Base-by-base conservation (phyloP, 2,329 filamentous ascomycete genomes). In the Penicillium sclerotiorum region DNA sequence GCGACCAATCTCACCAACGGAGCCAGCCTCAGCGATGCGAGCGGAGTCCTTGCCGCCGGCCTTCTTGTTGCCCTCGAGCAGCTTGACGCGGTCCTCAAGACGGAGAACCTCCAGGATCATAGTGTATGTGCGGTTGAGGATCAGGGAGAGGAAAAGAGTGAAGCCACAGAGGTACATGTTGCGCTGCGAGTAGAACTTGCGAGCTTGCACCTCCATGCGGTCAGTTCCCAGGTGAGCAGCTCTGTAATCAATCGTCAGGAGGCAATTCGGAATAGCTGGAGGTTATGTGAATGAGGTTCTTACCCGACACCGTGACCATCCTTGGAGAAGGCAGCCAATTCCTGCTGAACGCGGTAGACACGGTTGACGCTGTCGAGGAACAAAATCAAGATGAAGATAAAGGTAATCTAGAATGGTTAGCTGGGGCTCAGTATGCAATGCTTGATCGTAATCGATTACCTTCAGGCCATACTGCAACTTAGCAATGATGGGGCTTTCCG, bases 161-260 rank as follows among this genome's bases (percentile, higher is more conserved):
- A 99, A 99, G 64, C 94, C 94, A 75, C 94, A 97, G 55, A 99
- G 91, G 79, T 99, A 99, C 94, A 99, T 99, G 85, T 99, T 99
- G 75, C 94, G 92, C 80, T 99, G 93, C 55, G 92, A 96, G 83
- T 99, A 99, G 82, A 99, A 99, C 78, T 99, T 99, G 82, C 94
- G 91, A 59, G 94, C 93, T 76, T 99, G 94, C 45, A 97, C 93
- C 77, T 99, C 94, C 83, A 95, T 91, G 58, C 94, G 93, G 72
- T 97, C 94, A 69, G 90, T 87, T 57, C 94, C 93, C 65, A 96
- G 85, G 52, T 92, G 85, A 44, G 86, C 83, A 49, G 80, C 79
- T 68, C 88, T 84, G 61, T 57, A 11, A 74, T 51, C 45, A 45
- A 30, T 30, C n/a, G 13, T n/a, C 32, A 46, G 37, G n/a, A 61